Evolutionary conservation across 106 monocot genomes (phyloP).

Genomic region (Chionographis japonica): DNA sequence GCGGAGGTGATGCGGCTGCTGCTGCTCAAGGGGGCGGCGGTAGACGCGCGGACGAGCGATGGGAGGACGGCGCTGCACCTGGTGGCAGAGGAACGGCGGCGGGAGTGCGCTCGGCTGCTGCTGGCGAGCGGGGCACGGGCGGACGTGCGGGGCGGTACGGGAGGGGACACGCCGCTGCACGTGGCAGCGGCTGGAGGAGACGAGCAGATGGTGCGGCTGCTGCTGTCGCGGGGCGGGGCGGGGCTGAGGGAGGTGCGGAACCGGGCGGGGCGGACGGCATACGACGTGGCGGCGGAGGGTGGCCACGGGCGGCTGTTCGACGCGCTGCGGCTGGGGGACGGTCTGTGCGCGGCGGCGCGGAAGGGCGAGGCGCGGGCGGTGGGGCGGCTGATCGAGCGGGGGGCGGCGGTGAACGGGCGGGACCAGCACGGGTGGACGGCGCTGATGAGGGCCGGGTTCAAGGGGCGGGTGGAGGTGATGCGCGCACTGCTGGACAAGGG

Average conservation of each 20-base stretch:
- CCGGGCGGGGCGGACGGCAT: constrained; percentile 8
- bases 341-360: constrained; percentile 15
- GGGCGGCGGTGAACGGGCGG: constrained; percentile 13
- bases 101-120: constrained; percentile 14
- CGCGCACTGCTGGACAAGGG: constrained; percentile 13
- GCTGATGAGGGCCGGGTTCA: constrained; percentile 22
- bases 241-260: constrained; percentile 6
- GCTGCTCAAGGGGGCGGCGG: constrained; percentile 5
- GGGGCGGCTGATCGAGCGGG: constrained; percentile 4
- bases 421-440: constrained; percentile 28
- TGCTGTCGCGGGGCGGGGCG: not conserved
- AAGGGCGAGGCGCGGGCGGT: constrained; percentile 11
- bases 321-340: constrained; percentile 9
- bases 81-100: constrained; percentile 7
- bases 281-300: constrained; percentile 16
- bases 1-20: constrained; percentile 15
- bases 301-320: constrained; percentile 9
- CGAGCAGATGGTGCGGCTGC: constrained; percentile 13
- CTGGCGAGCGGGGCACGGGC: constrained; percentile 1
- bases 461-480: constrained; percentile 14
- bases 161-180: constrained; percentile 15
- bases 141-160: constrained; percentile 12
- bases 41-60: constrained; percentile 4
- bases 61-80: constrained; percentile 24
- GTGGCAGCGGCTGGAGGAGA: constrained; percentile 8